Conservation (phyloP, 371 early-diverging fungal genomes). For the Mortierella sp. region DNA sequence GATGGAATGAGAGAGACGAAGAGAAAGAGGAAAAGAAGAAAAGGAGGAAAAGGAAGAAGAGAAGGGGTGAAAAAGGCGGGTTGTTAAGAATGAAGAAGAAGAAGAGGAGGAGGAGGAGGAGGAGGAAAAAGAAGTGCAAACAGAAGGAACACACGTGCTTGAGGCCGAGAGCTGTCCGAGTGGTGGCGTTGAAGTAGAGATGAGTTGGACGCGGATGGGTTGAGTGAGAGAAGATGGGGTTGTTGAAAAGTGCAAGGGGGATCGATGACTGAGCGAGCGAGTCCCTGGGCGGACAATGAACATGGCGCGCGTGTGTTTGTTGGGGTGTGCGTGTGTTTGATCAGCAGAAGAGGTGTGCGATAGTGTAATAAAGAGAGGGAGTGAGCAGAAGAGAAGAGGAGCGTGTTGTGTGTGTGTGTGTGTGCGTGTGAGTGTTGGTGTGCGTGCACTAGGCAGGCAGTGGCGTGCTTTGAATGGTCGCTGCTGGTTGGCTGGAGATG, state of each 20-base stretch:
- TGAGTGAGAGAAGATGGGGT: constrained; percentile 10
- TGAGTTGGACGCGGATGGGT: constrained; percentile 3
- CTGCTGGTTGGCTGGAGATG: too few species aligned
- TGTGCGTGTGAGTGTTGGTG: too few species aligned
- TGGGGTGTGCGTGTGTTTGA: neutral
- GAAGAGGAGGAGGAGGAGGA: neutral
- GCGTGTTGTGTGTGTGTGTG: neutral
- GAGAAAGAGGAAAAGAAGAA: neutral
- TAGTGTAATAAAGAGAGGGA: neutral
- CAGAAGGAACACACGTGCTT: constrained; percentile 31
- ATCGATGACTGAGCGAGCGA: constrained; percentile 15
- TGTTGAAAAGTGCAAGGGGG: neutral
- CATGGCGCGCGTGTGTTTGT: constrained; percentile 37
- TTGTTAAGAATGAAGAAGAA: neutral
- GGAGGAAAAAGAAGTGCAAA: neutral
- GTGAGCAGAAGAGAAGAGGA: neutral
- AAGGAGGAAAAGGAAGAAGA: constrained; percentile 13
- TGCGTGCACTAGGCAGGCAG: too few species aligned
- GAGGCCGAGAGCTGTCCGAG: neutral
- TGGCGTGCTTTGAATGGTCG: neutral
- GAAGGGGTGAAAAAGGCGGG: neutral
- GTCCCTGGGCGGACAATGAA: constrained; percentile 57
- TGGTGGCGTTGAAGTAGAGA: constrained; percentile 17
- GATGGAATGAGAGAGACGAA: constrained; percentile 4
- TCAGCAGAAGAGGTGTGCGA: neutral